A percentile compares a stretch with the other conserved stretches of the same genome.
phyloP scores from a whole-genome alignment of 2,329 filamentous ascomycete genomes.

The Apiospora koreana region DNA sequence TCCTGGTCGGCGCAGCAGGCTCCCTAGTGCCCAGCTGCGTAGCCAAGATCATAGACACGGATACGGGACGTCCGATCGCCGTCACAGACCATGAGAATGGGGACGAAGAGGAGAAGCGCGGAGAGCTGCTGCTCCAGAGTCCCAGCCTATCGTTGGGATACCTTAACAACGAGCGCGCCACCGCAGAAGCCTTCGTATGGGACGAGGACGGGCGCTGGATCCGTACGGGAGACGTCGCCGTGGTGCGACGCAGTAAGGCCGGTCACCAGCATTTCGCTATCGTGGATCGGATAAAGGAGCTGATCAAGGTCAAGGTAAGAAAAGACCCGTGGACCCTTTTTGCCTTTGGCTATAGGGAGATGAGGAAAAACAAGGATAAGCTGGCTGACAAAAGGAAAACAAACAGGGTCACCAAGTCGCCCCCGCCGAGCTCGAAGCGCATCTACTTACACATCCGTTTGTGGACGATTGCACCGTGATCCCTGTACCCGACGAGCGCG shows the following conservation, averaged over 20 bases:
- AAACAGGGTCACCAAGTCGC: constrained; percentile 74
- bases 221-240: constrained; percentile 81
- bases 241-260: constrained; percentile 62
- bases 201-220: constrained; percentile 74
- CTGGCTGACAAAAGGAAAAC: neutral
- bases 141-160: constrained; percentile 82
- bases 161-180: constrained; percentile 82
- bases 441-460: constrained; percentile 71
- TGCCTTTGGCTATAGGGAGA: too few species aligned
- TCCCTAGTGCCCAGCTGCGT: constrained; percentile 65
- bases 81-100: constrained; percentile 60
- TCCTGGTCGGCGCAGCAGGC: constrained; percentile 72
- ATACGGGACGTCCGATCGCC: constrained; percentile 32
- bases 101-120: constrained; percentile 64
- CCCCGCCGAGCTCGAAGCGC: constrained; percentile 79
- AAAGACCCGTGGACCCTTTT: too few species aligned
- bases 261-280: constrained; percentile 83
- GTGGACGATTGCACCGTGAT: constrained; percentile 83
- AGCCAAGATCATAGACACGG: constrained; percentile 66
- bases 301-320: constrained; percentile 53
- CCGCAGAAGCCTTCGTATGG: constrained; percentile 72
- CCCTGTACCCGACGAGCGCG: constrained; percentile 62
- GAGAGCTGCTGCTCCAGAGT: constrained; percentile 78
- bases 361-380: neutral
- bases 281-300: constrained; percentile 67